Conservation (phyloP, 768 basidiomycete genomes). For the Russula abietina region DNA sequence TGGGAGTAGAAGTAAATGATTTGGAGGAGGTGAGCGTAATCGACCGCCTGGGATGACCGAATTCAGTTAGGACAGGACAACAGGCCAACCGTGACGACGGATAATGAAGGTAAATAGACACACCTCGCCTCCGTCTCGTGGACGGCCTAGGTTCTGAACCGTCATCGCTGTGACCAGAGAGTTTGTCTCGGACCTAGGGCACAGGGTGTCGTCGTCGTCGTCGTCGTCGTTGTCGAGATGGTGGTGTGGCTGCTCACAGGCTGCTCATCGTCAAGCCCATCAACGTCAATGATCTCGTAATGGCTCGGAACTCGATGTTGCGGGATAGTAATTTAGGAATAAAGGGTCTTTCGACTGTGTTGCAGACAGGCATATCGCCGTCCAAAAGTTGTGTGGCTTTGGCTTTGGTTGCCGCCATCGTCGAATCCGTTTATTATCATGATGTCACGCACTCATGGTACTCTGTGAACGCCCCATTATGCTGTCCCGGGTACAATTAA, state of each 20-base stretch:
- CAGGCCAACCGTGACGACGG: background rate
- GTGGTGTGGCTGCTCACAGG: conserved; percentile 26
- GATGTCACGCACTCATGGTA: too few relatives aligned
- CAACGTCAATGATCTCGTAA: conserved; percentile 39
- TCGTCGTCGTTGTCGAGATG: conserved; percentile 16
- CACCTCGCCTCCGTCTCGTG: conserved; percentile 12
- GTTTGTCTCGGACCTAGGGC: too few relatives aligned
- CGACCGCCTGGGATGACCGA: conserved; percentile 11
- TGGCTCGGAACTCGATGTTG: conserved; percentile 26
- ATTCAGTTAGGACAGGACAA: background rate
- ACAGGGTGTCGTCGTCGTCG: conserved; percentile 7
- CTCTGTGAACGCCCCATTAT: too few relatives aligned
- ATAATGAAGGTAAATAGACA: conserved; percentile 26
- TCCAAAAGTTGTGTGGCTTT: background rate
- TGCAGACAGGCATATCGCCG: background rate
- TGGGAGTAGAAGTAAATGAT: conserved; percentile 40
- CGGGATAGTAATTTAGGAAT: conserved; percentile 21
- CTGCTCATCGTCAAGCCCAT: conserved; percentile 36
- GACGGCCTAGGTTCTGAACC: conserved; percentile 18
- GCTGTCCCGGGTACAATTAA: conserved; percentile 12
- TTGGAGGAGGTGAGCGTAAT: conserved; percentile 24
- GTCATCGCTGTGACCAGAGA: too few relatives aligned
- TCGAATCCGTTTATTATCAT: too few relatives aligned
- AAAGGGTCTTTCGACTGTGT: background rate
- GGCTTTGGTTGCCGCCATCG: background rate